These are phyloP conservation scores for Fraxinus angustifolia DNA, from an alignment of 305 asterid genomes.

Conservation along the genomic window DNA sequence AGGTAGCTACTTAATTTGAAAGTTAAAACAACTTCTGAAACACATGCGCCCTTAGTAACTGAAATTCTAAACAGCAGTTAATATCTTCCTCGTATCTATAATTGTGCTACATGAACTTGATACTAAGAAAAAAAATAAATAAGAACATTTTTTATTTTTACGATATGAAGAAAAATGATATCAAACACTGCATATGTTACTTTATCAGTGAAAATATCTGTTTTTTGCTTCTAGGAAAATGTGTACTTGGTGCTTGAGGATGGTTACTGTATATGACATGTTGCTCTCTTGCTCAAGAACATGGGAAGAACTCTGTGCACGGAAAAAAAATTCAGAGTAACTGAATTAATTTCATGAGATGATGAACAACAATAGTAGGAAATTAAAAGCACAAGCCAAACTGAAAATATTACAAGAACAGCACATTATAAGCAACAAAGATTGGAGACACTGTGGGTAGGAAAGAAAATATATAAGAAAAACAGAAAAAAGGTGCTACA, in stretches of 20 bases:
- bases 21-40: neutral
- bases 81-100: neutral
- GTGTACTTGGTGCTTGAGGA: neutral
- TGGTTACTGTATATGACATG: neutral
- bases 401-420: neutral
- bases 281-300: neutral
- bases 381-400: neutral
- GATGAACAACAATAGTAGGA: neutral
- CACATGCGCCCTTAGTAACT: neutral
- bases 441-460: neutral
- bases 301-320: neutral
- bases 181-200: neutral
- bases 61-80: neutral
- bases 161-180: neutral
- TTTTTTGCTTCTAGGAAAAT: neutral
- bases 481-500: constrained; percentile 15
- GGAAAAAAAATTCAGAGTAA: neutral
- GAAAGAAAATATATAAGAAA: neutral
- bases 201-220: constrained; percentile 1
- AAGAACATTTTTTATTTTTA: neutral
- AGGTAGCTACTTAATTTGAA: neutral
- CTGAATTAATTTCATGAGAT: constrained; percentile 2
- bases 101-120: neutral
- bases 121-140: neutral
- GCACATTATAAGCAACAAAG: neutral